phyloP scores from a whole-genome alignment of 768 basidiomycete genomes.

The Flagelloscypha sp. region DNA sequence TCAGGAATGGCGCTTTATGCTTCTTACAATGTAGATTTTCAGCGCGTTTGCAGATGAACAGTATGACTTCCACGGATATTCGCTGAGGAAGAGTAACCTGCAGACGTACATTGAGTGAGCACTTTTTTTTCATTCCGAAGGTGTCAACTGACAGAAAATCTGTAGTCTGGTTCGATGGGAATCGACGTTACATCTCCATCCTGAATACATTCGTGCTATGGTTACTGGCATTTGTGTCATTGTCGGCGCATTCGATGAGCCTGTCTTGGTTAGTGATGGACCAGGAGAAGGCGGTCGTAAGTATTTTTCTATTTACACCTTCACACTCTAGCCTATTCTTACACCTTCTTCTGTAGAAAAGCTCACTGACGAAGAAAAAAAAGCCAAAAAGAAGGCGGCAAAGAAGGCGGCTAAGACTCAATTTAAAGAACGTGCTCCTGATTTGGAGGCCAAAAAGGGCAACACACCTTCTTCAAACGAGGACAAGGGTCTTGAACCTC shows the following conservation, averaged over 20 bases:
- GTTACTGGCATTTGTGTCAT: slow-evolving; percentile 60
- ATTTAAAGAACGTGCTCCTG: slow-evolving; percentile 37
- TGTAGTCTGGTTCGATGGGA: slow-evolving; percentile 75
- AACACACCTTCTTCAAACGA: slow-evolving; percentile 29
- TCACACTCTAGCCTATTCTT: slow-evolving; percentile 1
- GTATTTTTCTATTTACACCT: slow-evolving; percentile 3
- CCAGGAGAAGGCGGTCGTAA: no score
- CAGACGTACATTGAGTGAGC: slow-evolving; percentile 80
- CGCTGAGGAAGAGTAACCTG: slow-evolving; percentile 80
- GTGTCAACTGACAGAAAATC: slow-evolving; percentile 3
- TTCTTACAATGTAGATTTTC: slow-evolving; percentile 52
- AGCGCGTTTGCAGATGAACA: slow-evolving; percentile 90
- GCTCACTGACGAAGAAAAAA: slow-evolving; percentile 61
- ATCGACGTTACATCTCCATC: slow-evolving; percentile 69
- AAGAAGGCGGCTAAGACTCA: slow-evolving; percentile 56
- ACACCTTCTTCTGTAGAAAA: slow-evolving; percentile 21
- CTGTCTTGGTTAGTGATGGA: slow-evolving; percentile 29
- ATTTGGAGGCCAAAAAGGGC: slow-evolving; percentile 73
- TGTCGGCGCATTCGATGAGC: slow-evolving; percentile 18
- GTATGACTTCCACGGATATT: slow-evolving; percentile 96
- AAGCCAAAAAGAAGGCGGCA: slow-evolving; percentile 82
- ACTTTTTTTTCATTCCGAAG: not conserved
- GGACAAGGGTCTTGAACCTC: slow-evolving; percentile 63
- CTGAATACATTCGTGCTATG: slow-evolving; percentile 66
- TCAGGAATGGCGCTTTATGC: not conserved